phyloP scores from a whole-genome alignment of 208 protist genomes.

The Trypanosoma cruzi region DNA sequence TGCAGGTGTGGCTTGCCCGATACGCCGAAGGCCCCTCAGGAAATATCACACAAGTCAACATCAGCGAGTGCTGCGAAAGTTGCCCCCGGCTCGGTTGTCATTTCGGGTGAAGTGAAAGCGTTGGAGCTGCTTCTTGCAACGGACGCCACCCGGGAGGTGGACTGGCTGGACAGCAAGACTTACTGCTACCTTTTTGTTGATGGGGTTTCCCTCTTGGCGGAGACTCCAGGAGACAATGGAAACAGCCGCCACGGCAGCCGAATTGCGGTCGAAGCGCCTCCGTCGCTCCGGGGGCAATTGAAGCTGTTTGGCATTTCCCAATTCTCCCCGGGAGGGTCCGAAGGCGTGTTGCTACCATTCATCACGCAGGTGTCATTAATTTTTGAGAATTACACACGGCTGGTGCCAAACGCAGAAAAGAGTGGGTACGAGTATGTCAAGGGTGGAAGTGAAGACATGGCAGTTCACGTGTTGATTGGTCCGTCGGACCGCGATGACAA shows the following conservation, averaged over 20 bases:
- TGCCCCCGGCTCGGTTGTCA: not conserved
- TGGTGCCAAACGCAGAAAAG: conserved; percentile 14
- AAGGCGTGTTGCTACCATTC: not conserved
- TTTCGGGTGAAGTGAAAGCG: conserved; percentile 23
- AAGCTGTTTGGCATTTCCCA: not conserved
- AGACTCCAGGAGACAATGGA: not conserved
- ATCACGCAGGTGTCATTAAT: conserved; percentile 4
- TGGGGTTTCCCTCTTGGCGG: conserved; percentile 3
- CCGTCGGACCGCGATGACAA: not conserved
- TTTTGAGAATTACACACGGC: conserved; percentile 13
- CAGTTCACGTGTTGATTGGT: conserved; percentile 13
- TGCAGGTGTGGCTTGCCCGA: not conserved
- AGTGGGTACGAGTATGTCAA: conserved; percentile 23
- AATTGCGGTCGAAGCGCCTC: not conserved
- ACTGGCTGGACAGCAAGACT: conserved; percentile 34
- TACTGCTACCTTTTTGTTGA: conserved; percentile 35
- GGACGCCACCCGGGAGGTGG: conserved; percentile 29
- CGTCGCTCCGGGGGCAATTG: not conserved
- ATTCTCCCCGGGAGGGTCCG: not conserved
- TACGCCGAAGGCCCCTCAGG: not conserved
- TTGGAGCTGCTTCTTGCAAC: conserved; percentile 48
- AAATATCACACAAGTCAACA: not conserved
- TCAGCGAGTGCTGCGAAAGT: not conserved
- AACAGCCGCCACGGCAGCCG: not conserved
- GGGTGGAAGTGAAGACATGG: conserved; percentile 1